These are phyloP conservation scores for Papiliotrema flavescens DNA, from an alignment of 1,284 basidiomycete species.

Conservation along the genomic window DNA sequence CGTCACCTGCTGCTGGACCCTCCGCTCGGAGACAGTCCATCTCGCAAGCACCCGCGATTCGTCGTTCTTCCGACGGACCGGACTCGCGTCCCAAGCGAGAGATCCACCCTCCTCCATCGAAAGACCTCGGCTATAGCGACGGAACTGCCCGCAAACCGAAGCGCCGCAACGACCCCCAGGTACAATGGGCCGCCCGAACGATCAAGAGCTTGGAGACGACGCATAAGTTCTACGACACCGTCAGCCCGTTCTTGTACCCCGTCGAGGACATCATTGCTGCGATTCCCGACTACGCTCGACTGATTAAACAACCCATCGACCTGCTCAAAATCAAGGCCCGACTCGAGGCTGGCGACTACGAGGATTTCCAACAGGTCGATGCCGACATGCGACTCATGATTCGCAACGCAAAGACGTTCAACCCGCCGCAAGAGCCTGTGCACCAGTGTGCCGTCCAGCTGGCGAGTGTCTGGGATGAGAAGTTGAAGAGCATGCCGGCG, in stretches of 20 bases:
- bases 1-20: conserved; percentile 22
- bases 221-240: conserved; percentile 70
- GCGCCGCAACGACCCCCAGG: conserved; percentile 71
- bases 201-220: conserved; percentile 68
- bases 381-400: conserved; percentile 93
- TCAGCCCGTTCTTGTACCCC: conserved; percentile 86
- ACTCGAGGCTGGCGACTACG: conserved; percentile 71
- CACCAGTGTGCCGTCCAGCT: conserved; percentile 76
- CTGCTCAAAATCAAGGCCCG: conserved; percentile 81
- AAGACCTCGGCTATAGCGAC: conserved; percentile 82
- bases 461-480: conserved; percentile 82
- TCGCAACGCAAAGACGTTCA: conserved; percentile 88
- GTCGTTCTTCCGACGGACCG: conserved; percentile 49
- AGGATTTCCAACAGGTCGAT: conserved; percentile 71
- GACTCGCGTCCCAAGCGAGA: conserved; percentile 84
- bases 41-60: conserved; percentile 43
- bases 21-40: conserved; percentile 35
- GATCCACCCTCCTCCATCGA: conserved; percentile 90
- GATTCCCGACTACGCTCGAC: conserved; percentile 78
- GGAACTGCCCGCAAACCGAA: conserved; percentile 49
- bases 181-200: conserved; percentile 70
- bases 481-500: conserved; percentile 76
- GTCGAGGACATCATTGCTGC: conserved; percentile 67
- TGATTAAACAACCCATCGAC: conserved; percentile 95
- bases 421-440: conserved; percentile 82